Conservation (phyloP, 108 stramenopile species). For the Cyclotella kingstonii region DNA sequence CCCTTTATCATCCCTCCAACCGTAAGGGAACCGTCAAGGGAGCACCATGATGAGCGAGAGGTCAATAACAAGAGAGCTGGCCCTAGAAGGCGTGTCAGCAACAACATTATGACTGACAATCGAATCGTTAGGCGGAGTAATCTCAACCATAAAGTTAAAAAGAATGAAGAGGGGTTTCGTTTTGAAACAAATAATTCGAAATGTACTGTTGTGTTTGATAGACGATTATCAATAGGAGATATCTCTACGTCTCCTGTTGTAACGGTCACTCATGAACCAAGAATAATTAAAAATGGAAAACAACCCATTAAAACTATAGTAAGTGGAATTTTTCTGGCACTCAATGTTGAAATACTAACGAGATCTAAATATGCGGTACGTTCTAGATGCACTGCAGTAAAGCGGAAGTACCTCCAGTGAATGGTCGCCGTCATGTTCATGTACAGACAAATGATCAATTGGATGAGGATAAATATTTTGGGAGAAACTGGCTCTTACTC, state of each 20-base stretch:
- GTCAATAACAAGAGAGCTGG: background rate
- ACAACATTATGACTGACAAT: conserved; percentile 9
- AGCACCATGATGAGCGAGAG: background rate
- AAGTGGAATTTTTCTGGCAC: no score
- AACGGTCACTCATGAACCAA: no score
- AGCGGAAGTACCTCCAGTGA: background rate
- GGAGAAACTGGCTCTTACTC: background rate
- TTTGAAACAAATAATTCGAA: background rate
- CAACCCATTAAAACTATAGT: no score
- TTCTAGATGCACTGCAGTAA: background rate
- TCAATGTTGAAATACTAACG: no score
- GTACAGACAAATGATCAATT: background rate
- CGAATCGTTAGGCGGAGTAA: conserved; percentile 10
- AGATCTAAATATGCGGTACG: background rate
- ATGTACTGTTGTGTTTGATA: background rate
- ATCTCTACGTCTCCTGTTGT: no score
- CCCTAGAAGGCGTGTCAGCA: conserved; percentile 1
- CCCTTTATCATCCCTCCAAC: conserved; percentile 8
- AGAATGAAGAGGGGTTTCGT: background rate
- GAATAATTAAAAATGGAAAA: no score
- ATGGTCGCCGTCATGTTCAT: background rate
- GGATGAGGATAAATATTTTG: background rate
- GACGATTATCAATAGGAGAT: background rate
- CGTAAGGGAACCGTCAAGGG: background rate
- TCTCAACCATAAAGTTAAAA: background rate